Evolutionary conservation across 768 basidiomycete genomes (phyloP).

Genomic region (Pulveroboletus ravenelii): DNA sequence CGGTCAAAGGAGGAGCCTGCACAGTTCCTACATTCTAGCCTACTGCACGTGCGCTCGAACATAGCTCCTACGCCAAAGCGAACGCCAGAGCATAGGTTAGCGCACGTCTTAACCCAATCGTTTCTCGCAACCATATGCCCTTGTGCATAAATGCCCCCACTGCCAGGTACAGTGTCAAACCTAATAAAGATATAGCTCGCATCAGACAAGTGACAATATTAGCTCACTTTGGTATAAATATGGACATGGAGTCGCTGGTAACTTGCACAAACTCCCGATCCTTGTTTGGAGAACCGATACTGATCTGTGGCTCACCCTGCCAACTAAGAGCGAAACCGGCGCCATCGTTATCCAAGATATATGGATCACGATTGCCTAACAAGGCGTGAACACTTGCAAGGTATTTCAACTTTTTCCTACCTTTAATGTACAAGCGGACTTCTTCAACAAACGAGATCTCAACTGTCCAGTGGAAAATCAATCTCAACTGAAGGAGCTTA

Average conservation of each 20-base stretch:
- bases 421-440: slow-evolving; percentile 83
- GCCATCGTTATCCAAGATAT: slow-evolving; percentile 60
- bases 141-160: slow-evolving; percentile 15
- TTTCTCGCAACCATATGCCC: slow-evolving; percentile 19
- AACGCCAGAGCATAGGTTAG: slow-evolving; percentile 79
- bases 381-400: slow-evolving; percentile 5
- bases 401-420: slow-evolving; percentile 33
- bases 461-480: slow-evolving; percentile 81
- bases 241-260: slow-evolving; percentile 69
- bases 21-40: slow-evolving; percentile 60
- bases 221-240: slow-evolving; percentile 81
- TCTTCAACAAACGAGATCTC: slow-evolving; percentile 63
- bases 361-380: slow-evolving; percentile 79
- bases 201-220: neutral
- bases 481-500: slow-evolving; percentile 46
- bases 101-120: slow-evolving; percentile 66
- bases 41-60: slow-evolving; percentile 74
- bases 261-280: slow-evolving; percentile 82
- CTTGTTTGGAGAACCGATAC: slow-evolving; percentile 64
- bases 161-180: slow-evolving; percentile 14
- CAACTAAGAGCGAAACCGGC: slow-evolving; percentile 87
- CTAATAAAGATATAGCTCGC: slow-evolving; percentile 10
- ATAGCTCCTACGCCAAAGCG: slow-evolving; percentile 81
- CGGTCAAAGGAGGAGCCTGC: slow-evolving; percentile 61
- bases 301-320: slow-evolving; percentile 68